Conservation (phyloP, 257 asterid genomes). For the Forsythia viridissima region DNA sequence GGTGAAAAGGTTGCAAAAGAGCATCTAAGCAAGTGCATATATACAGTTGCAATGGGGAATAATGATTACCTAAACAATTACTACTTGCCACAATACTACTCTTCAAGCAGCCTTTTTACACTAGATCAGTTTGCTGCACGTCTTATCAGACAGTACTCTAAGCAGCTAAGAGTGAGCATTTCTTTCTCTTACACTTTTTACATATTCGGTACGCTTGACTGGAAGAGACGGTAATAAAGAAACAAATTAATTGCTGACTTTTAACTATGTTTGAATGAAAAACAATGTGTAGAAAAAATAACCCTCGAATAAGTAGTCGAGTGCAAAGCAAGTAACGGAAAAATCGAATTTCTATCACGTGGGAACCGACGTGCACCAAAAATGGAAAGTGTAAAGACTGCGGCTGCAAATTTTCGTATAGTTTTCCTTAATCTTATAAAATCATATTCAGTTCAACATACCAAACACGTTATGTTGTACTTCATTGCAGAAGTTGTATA, state of each 20-base stretch:
- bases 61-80: constrained; percentile 75
- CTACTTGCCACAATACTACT: constrained; percentile 48
- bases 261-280: no score
- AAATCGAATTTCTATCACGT: no score
- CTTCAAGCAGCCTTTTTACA: constrained; percentile 33
- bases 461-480: constrained; percentile 6
- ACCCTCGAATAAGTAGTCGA: no score
- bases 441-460: background rate
- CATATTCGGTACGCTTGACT: background rate
- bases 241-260: no score
- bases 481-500: constrained; percentile 19
- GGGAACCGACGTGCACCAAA: no score
- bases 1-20: constrained; percentile 28
- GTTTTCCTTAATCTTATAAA: background rate
- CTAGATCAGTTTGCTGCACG: constrained; percentile 47
- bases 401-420: no score
- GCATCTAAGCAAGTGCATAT: constrained; percentile 58
- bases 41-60: constrained; percentile 45
- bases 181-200: background rate
- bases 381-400: no score
- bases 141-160: constrained; percentile 51
- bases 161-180: constrained; percentile 38
- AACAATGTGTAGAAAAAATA: no score
- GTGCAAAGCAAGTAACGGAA: no score
- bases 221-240: no score